Conservation (phyloP, 164 flowering plant species). For the Protea cynaroides region DNA sequence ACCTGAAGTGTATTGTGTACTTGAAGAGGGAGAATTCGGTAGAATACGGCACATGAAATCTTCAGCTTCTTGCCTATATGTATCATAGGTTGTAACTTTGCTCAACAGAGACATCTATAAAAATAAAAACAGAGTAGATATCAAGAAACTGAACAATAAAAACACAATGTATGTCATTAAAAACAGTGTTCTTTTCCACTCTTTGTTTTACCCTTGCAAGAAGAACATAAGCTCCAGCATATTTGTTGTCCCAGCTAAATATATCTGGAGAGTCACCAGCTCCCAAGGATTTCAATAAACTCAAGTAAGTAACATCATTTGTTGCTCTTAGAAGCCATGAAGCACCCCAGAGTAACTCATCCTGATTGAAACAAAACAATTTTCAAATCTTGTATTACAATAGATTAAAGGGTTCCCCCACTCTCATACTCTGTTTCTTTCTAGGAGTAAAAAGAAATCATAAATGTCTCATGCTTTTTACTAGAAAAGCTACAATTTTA, state of each 20-base stretch:
- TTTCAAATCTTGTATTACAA: too few species aligned
- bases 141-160: too few species aligned
- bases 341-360: slow-evolving; percentile 91
- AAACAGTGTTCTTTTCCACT: background rate
- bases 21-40: slow-evolving; percentile 73
- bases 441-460: too few species aligned
- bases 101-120: slow-evolving; percentile 47
- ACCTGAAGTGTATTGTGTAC: slow-evolving; percentile 77
- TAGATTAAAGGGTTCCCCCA: too few species aligned
- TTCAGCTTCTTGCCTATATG: slow-evolving; percentile 53
- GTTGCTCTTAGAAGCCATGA: slow-evolving; percentile 82
- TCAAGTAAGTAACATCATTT: slow-evolving; percentile 42
- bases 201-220: slow-evolving; percentile 54
- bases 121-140: background rate
- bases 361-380: slow-evolving; percentile 36
- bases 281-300: slow-evolving; percentile 45
- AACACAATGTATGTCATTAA: too few species aligned
- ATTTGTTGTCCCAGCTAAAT: slow-evolving; percentile 96
- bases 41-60: slow-evolving; percentile 72
- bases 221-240: slow-evolving; percentile 77
- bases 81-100: slow-evolving; percentile 37
- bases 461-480: too few species aligned
- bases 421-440: too few species aligned
- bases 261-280: slow-evolving; percentile 47
- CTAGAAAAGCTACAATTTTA: too few species aligned